Percentiles rank a stretch among this genome's conserved stretches.
These are phyloP conservation scores for Aspergillus fumigatus DNA, from an alignment of 2,329 filamentous ascomycete species.

Conservation along the genomic window DNA sequence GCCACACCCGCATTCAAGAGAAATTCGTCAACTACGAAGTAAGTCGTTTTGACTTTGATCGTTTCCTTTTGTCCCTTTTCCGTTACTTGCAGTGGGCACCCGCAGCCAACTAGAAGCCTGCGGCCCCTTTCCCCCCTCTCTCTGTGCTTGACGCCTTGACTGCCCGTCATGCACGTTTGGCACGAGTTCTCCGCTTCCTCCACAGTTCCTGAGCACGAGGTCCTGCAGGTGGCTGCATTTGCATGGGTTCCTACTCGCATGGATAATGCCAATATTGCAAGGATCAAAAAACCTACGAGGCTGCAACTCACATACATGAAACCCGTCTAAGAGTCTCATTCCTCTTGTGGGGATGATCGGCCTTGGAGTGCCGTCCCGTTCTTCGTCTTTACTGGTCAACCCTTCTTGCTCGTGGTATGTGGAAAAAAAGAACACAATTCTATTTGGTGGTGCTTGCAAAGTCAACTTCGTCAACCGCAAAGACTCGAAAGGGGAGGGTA, in stretches of 20 bases:
- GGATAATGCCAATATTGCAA: not conserved
- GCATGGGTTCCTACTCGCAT: not conserved
- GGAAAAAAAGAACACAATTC: not conserved
- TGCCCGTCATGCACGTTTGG: not conserved
- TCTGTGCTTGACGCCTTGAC: not conserved
- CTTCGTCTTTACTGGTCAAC: slow-evolving; percentile 11
- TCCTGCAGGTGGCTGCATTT: slow-evolving; percentile 1
- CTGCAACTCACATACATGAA: slow-evolving; percentile 2
- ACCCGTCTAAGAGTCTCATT: slow-evolving; percentile 17
- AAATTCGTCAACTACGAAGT: slow-evolving; percentile 17
- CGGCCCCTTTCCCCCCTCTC: too few relatives aligned
- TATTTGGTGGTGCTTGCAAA: not conserved
- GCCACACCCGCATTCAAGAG: slow-evolving; percentile 12
- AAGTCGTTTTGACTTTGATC: slow-evolving; percentile 9
- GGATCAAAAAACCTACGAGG: not conserved
- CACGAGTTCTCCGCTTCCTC: slow-evolving; percentile 11
- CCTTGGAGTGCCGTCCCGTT: slow-evolving; percentile 20
- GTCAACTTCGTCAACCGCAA: not conserved
- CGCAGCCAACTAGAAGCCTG: not conserved
- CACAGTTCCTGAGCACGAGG: slow-evolving; percentile 15
- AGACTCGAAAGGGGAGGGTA: not conserved
- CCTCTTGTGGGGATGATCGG: slow-evolving; percentile 22
- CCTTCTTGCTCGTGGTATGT: slow-evolving; percentile 12
- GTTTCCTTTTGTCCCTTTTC: slow-evolving; percentile 9
- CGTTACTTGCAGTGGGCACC: not conserved